Base-by-base conservation (phyloP, 2,329 filamentous ascomycete species). In the Trichothecium roseum region DNA sequence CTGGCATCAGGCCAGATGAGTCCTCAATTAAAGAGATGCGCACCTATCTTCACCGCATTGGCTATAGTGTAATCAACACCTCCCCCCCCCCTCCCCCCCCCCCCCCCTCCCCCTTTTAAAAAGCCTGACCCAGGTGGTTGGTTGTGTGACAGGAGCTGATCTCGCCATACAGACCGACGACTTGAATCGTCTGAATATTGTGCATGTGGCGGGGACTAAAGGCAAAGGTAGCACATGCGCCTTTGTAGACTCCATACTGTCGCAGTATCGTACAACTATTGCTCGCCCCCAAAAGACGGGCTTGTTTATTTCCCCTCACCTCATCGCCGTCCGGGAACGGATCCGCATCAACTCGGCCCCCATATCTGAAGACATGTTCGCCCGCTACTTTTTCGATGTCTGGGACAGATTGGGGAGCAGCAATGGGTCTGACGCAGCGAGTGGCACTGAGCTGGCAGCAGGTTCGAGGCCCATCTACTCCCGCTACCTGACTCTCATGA, bases 151-250 rank as follows among this genome's bases (percentile, higher is more conserved):
- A n/a, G n/a, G n/a, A n/a, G n/a, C 20, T 15, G 4, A 13, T 17
- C 17, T 12, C 4, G 1, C 17, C 5, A 5, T 12, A 13, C 13
- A 62, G 55, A 53, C 59, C 5, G 45, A 54, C 10, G 72, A 78
- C 42, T 56, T 84, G 28, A 57, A 74, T 44, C 59, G 61, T n/a
- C 57, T 84, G 20, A 81, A 81, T 44, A 66, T 83, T 18, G 52
- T 86, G 28, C 80, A 84, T 55, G 70, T 86, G 18, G 73, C 80
- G 17, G 81, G 81, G 5, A 85, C 80, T n/a, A 85, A 85, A 53
- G 81, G 81, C 5, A 86, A 85, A 56, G 81, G 81, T 18, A 80
- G 72, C 47, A 82, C 78, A 2, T 84, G 79, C 49, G 79, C 78
- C 28, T 83, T 80, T 43, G 64, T 74, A 38, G 67, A 75, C 41